Percentiles rank a stretch among this genome's conserved stretches.
These are phyloP conservation scores for Theobroma cacao DNA, from an alignment of 345 rosid species.

Conservation along the genomic window DNA sequence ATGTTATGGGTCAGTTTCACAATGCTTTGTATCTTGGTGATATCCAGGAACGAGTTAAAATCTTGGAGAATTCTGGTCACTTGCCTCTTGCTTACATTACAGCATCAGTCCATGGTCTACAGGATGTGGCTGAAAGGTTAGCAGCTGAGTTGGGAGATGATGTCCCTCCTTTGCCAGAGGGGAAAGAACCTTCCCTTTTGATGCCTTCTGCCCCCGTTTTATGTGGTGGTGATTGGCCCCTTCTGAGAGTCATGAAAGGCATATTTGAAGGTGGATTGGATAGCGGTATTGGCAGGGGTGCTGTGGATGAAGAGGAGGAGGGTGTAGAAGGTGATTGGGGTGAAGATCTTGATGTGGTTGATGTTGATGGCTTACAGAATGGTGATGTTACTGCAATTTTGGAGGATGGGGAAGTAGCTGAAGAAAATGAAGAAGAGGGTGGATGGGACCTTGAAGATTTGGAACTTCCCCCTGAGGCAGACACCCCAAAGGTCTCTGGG, in stretches of 20 bases:
- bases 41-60: conserved; percentile 81
- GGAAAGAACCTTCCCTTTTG: conserved; percentile 66
- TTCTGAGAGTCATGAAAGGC: conserved; percentile 89
- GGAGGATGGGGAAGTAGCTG: conserved; percentile 65
- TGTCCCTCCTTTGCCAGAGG: conserved; percentile 70
- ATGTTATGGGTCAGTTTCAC: conserved; percentile 96
- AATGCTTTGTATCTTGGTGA: conserved; percentile 91
- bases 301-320: conserved; percentile 70
- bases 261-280: conserved; percentile 92
- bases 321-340: conserved; percentile 81
- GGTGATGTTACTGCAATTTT: conserved; percentile 53
- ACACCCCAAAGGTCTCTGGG: conserved; percentile 62
- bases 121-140: conserved; percentile 67
- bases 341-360: conserved; percentile 71
- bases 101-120: conserved; percentile 79
- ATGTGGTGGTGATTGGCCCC: conserved; percentile 96
- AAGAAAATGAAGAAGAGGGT: conserved; percentile 60
- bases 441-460: conserved; percentile 97
- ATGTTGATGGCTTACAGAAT: conserved; percentile 62
- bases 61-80: conserved; percentile 85
- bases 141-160: conserved; percentile 71
- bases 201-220: conserved; percentile 74
- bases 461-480: conserved; percentile 87
- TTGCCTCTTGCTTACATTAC: conserved; percentile 85
- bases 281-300: conserved; percentile 38